Evolutionary conservation across 306 rosid species (phyloP).

Genomic region (Pterocarpus macrocarpus): DNA sequence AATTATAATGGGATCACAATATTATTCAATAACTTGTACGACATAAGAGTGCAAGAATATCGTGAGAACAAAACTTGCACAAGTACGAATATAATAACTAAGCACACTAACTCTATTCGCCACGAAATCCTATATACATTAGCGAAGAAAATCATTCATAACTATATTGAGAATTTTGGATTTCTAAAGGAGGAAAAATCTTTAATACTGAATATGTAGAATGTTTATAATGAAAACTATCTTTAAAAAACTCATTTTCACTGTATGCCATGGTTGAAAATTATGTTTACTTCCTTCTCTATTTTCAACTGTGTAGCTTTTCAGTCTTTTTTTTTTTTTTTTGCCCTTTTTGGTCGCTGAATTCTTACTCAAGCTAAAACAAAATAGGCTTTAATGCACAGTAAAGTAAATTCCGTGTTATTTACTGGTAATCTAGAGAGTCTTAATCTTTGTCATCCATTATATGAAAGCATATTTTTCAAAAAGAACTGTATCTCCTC

Average conservation of each 20-base stretch:
- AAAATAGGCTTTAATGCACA: background rate
- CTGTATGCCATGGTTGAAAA: background rate
- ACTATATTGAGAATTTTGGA: background rate
- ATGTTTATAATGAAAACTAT: background rate
- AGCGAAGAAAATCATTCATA: background rate
- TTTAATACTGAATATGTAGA: no score
- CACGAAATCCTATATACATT: background rate
- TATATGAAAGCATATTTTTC: slow-evolving; percentile 38
- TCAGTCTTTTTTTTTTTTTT: no score
- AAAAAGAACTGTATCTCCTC: background rate
- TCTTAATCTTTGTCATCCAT: slow-evolving; percentile 11
- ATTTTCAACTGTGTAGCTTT: no score
- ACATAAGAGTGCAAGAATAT: no score
- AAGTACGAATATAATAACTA: no score
- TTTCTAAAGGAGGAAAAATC: background rate
- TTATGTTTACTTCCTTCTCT: background rate
- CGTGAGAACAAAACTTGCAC: no score
- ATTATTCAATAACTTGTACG: no score
- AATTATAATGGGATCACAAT: no score
- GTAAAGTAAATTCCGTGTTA: background rate
- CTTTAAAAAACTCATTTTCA: background rate
- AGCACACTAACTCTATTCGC: no score
- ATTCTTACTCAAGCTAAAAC: background rate
- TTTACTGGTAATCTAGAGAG: slow-evolving; percentile 24
- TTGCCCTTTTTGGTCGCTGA: background rate